phyloP scores from a whole-genome alignment of 148 eudicot species.

The Vaccinium myrtillus region DNA sequence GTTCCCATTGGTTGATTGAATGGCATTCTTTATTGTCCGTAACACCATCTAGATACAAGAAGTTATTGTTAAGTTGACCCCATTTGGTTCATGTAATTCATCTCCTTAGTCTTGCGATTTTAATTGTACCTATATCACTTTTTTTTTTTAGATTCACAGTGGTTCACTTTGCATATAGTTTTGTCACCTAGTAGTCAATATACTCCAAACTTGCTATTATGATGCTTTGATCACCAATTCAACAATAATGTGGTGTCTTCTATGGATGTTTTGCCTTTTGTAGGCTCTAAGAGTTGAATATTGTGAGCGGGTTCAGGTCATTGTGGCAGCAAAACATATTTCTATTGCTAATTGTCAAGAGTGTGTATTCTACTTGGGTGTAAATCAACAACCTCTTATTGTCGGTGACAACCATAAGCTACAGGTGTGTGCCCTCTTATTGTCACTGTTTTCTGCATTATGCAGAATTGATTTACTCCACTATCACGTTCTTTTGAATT shows the following conservation, averaged over 20 bases:
- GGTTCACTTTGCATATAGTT: neutral
- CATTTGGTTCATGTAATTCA: neutral
- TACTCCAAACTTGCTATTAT: neutral
- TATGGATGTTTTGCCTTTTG: neutral
- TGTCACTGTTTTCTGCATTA: conserved; percentile 4
- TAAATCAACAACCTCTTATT: conserved; percentile 87
- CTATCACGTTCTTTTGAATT: neutral
- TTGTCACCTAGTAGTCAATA: neutral
- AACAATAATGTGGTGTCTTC: conserved; percentile 3
- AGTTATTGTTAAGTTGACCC: neutral
- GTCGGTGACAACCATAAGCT: conserved; percentile 97
- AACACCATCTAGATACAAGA: neutral
- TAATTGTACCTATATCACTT: neutral
- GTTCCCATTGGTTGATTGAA: neutral
- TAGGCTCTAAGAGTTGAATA: conserved; percentile 95
- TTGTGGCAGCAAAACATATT: conserved; percentile 76
- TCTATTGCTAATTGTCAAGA: conserved; percentile 97
- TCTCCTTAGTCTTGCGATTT: neutral
- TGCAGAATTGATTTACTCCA: neutral
- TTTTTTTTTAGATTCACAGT: neutral
- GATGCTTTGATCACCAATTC: neutral
- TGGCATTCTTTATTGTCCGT: neutral
- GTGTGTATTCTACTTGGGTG: conserved; percentile 86
- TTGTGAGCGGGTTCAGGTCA: conserved; percentile 95
- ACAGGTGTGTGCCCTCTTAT: conserved; percentile 46